These are phyloP conservation scores for Rostrohypoxylon terebratum DNA, from an alignment of 495 filamentous ascomycete genomes.

Conservation along the genomic window DNA sequence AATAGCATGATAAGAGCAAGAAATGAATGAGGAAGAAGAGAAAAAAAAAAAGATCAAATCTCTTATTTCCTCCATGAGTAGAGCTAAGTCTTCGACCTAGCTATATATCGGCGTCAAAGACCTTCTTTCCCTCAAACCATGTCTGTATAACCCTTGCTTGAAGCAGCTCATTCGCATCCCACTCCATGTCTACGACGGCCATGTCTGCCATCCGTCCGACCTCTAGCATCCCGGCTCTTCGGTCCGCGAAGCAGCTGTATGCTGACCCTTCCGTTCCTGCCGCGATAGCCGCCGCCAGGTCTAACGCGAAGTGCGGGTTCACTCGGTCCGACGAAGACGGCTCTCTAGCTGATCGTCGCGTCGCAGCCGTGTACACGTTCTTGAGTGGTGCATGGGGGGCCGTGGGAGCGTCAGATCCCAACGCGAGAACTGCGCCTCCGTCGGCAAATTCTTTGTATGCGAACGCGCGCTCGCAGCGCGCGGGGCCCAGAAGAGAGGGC, in stretches of 20 bases:
- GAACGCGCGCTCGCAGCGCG: constrained; percentile 67
- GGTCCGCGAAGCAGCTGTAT: constrained; percentile 69
- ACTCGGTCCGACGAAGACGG: constrained; percentile 60
- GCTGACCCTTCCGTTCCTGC: constrained; percentile 69
- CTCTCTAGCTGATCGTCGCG: constrained; percentile 65
- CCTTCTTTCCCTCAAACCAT: constrained; percentile 65
- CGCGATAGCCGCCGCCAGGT: constrained; percentile 62
- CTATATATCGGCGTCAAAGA: constrained; percentile 52
- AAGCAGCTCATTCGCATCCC: constrained; percentile 62
- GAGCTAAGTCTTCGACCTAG: neutral
- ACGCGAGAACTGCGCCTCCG: constrained; percentile 63
- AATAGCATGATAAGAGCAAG: too few species aligned
- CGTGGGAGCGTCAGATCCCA: constrained; percentile 72
- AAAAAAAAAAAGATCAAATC: neutral
- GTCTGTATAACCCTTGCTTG: constrained; percentile 65
- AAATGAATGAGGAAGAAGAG: too few species aligned
- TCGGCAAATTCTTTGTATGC: constrained; percentile 71
- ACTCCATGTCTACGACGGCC: constrained; percentile 68
- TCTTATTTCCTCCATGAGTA: neutral
- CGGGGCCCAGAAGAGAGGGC: constrained; percentile 65
- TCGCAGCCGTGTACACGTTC: constrained; percentile 71
- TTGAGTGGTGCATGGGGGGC: constrained; percentile 66
- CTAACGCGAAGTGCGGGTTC: constrained; percentile 66
- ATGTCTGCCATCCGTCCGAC: constrained; percentile 68
- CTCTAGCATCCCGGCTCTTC: constrained; percentile 61